phyloP scores from a whole-genome alignment of 169 alveolate genomes.

The Plasmodium gaboni region DNA sequence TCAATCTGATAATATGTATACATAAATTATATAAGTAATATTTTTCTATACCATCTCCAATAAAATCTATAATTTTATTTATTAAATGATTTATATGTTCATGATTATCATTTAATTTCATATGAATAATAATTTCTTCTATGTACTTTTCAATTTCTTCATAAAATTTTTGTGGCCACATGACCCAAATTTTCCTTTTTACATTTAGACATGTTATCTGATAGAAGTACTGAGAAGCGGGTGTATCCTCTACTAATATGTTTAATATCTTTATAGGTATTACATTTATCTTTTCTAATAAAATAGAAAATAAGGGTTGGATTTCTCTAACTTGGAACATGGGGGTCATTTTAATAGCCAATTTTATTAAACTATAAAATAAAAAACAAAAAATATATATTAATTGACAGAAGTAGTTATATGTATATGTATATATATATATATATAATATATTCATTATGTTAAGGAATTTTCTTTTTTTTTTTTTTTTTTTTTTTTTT shows the following conservation, averaged over 20 bases:
- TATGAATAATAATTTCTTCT: conserved; percentile 66
- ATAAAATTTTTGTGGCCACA: conserved; percentile 53
- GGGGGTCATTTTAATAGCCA: conserved; percentile 83
- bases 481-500: background rate
- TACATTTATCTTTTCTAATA: conserved; percentile 79
- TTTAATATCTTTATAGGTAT: conserved; percentile 81
- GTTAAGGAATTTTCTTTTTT: background rate
- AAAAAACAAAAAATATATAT: background rate
- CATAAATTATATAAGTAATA: conserved; percentile 59
- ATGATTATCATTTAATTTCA: conserved; percentile 47
- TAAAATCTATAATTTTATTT: conserved; percentile 32
- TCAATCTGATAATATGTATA: conserved; percentile 62
- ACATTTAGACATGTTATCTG: conserved; percentile 75
- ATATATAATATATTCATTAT: background rate
- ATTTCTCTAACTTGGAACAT: conserved; percentile 87
- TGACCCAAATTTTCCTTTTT: conserved; percentile 69
- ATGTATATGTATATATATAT: background rate
- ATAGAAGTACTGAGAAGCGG: conserved; percentile 82
- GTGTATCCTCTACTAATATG: conserved; percentile 80
- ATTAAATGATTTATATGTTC: conserved; percentile 21
- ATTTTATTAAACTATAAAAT: conserved; percentile 29
- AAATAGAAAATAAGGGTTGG: conserved; percentile 81
- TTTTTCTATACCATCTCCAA: conserved; percentile 62
- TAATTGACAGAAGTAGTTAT: background rate
- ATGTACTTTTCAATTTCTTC: conserved; percentile 56